Conservation (phyloP, 176 grass and related monocot species). For the Carex parvula region DNA sequence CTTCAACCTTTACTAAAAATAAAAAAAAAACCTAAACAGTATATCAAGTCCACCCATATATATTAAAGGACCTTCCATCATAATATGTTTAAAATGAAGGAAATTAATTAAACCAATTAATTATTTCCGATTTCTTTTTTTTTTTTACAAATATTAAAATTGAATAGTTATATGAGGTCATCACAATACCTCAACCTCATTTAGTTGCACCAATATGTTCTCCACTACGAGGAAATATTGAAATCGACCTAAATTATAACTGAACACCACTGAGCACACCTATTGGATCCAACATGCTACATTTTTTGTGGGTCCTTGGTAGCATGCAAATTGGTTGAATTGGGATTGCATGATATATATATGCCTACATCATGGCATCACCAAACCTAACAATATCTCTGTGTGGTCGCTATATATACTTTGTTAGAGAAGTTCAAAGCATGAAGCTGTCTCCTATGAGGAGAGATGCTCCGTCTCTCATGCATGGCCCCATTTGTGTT, state of each 20-base stretch:
- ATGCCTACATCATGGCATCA: conserved; percentile 8
- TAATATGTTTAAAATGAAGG: no score
- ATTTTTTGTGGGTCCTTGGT: background rate
- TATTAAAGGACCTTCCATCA: no score
- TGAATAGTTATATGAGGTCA: no score
- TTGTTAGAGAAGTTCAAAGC: background rate
- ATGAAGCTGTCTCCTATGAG: conserved; percentile 22
- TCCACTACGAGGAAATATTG: background rate
- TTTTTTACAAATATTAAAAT: no score
- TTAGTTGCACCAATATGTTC: background rate
- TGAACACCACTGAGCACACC: background rate
- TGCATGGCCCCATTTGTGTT: conserved; percentile 16
- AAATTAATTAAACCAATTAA: no score
- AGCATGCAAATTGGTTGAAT: conserved; percentile 1
- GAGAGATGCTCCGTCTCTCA: conserved; percentile 15
- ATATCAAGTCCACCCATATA: no score
- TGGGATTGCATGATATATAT: background rate
- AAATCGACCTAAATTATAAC: background rate
- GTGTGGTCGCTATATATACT: conserved; percentile 1
- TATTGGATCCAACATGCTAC: background rate
- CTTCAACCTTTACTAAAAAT: no score
- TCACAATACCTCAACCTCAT: no score
- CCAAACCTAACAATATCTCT: background rate
- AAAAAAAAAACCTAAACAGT: no score
- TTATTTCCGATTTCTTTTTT: no score